Percentiles rank a stretch among this genome's conserved stretches.
Evolutionary conservation across 164 flowering plant species (phyloP).

Genomic region (Vitis labrusca): DNA sequence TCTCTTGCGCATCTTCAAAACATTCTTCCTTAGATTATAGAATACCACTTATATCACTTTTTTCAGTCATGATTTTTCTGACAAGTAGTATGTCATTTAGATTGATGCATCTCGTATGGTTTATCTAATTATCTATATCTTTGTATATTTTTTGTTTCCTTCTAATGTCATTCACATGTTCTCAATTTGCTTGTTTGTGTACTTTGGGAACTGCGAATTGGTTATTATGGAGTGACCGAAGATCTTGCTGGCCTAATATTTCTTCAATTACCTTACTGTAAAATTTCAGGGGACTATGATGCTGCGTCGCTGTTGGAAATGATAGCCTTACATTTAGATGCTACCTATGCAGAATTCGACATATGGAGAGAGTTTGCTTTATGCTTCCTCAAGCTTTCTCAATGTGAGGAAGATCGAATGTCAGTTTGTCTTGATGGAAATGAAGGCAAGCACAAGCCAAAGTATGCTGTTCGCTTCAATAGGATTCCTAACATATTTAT

Average conservation of each 20-base stretch:
- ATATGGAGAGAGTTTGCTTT: conserved; percentile 70
- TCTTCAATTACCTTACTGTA: conserved; percentile 5
- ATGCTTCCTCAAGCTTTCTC: conserved; percentile 54
- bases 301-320: conserved; percentile 55
- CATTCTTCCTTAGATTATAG: too few species aligned
- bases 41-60: too few species aligned
- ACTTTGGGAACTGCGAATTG: too few species aligned
- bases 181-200: too few species aligned
- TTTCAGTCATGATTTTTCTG: too few species aligned
- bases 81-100: too few species aligned
- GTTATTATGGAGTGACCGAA: too few species aligned
- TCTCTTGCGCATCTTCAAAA: too few species aligned
- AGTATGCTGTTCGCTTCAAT: conserved; percentile 7
- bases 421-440: conserved; percentile 38
- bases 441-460: conserved; percentile 18
- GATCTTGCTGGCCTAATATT: not conserved
- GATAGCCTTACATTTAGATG: conserved; percentile 82
- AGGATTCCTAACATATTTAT: conserved; percentile 37
- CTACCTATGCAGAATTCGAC: conserved; percentile 39
- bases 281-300: conserved; percentile 50
- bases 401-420: conserved; percentile 54
- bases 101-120: too few species aligned
- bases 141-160: too few species aligned
- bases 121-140: too few species aligned
- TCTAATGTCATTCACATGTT: too few species aligned